Conservation (phyloP, 106 monocot genomes). For the Dactylorhiza incarnata region DNA sequence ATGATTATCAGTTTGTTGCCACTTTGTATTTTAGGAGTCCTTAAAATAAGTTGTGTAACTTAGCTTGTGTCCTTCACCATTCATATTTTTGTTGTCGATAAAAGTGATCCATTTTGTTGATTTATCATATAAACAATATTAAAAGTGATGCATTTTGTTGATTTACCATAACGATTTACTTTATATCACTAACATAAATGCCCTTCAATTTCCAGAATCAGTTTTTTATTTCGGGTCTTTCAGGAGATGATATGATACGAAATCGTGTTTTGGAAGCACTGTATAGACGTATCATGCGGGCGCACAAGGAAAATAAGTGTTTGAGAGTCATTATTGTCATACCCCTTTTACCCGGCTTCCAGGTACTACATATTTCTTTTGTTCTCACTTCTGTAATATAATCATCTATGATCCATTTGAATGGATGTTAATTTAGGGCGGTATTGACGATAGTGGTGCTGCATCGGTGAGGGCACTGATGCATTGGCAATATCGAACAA, state of each 20-base stretch:
- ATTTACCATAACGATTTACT: neutral
- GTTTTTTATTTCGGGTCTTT: conserved; percentile 99
- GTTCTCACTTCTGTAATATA: neutral
- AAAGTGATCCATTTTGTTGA: neutral
- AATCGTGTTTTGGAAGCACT: conserved; percentile 94
- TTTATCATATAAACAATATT: conserved; percentile 1
- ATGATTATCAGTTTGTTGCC: neutral
- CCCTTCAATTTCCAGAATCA: conserved; percentile 63
- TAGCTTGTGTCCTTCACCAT: neutral
- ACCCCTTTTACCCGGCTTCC: conserved; percentile 95
- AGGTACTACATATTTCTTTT: conserved; percentile 50
- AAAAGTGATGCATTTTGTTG: neutral
- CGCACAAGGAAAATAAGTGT: conserved; percentile 74
- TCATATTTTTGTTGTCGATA: neutral
- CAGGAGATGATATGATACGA: conserved; percentile 84
- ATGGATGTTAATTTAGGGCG: conserved; percentile 42
- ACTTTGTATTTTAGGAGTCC: neutral
- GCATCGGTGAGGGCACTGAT: conserved; percentile 98
- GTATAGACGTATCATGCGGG: conserved; percentile 77
- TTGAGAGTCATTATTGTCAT: conserved; percentile 93
- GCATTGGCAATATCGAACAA: conserved; percentile 98
- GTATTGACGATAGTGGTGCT: conserved; percentile 96
- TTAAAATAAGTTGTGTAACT: neutral
- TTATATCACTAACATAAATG: conserved; percentile 7
- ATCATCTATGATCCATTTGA: conserved; percentile 7